A percentile compares a stretch with the other conserved stretches of the same genome.
Evolutionary conservation across 1,284 basidiomycete species (phyloP).

Genomic region (Prillingera fragicola): DNA sequence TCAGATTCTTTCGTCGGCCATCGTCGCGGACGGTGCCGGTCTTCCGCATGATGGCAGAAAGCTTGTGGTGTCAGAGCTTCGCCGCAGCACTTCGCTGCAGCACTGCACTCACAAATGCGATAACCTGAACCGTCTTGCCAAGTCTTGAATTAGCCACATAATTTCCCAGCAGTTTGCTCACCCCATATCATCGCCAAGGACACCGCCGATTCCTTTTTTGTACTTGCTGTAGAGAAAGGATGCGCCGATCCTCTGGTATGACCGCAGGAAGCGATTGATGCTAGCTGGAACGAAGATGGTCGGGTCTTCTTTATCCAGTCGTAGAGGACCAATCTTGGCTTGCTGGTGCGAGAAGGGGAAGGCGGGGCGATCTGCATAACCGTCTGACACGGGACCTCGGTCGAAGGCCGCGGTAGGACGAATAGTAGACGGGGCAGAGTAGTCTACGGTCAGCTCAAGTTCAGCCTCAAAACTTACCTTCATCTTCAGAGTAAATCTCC

Average conservation of each 20-base stretch:
- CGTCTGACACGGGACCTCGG: background rate
- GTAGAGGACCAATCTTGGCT: slow-evolving; percentile 18
- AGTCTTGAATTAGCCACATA: slow-evolving; percentile 20
- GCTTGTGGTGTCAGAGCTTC: slow-evolving; percentile 33
- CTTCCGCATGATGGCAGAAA: slow-evolving; percentile 52
- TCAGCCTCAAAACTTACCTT: slow-evolving; percentile 7
- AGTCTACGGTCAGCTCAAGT: background rate
- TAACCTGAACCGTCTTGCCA: slow-evolving; percentile 47
- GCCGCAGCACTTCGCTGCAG: too few relatives aligned
- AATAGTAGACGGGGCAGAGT: background rate
- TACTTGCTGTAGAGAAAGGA: slow-evolving; percentile 50
- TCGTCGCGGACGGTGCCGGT: slow-evolving; percentile 42
- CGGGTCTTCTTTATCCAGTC: slow-evolving; percentile 20
- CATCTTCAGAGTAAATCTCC: slow-evolving; percentile 29
- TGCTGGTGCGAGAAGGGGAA: slow-evolving; percentile 21
- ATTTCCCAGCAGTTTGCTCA: slow-evolving; percentile 7
- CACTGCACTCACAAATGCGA: slow-evolving; percentile 40
- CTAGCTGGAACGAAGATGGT: slow-evolving; percentile 43
- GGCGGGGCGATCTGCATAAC: slow-evolving; percentile 13
- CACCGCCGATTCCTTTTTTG: slow-evolving; percentile 43
- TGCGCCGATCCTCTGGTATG: slow-evolving; percentile 51
- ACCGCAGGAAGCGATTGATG: slow-evolving; percentile 51
- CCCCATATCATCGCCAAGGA: slow-evolving; percentile 55
- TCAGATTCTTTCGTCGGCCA: slow-evolving; percentile 31
- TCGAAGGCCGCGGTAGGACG: background rate